These are phyloP conservation scores for Fusarium tanahbumbuense DNA, from an alignment of 2,329 filamentous ascomycete species.

Conservation along the genomic window DNA sequence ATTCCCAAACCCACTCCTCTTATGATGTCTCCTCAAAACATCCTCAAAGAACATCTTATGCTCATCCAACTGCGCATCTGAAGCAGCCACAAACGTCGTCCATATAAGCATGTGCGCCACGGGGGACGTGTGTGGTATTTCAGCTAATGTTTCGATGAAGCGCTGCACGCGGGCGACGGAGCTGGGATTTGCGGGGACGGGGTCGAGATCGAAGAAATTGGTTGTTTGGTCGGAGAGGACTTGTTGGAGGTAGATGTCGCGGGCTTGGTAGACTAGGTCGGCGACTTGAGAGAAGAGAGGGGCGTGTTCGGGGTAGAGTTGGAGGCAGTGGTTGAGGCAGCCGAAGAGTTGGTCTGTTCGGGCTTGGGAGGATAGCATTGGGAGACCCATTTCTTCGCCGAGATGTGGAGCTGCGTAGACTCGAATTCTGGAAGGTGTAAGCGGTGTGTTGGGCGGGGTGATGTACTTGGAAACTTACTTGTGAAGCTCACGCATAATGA, in stretches of 20 bases:
- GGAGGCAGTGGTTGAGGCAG: conserved; percentile 51
- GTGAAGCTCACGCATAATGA: conserved; percentile 43
- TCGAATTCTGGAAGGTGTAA: conserved; percentile 27
- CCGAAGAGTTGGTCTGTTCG: conserved; percentile 39
- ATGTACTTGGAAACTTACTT: conserved; percentile 32
- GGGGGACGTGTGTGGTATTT: conserved; percentile 34
- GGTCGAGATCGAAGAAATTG: conserved; percentile 17
- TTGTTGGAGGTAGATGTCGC: conserved; percentile 86
- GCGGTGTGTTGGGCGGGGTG: rapidly evolving
- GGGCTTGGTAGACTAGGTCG: conserved; percentile 87
- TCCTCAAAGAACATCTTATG: conserved; percentile 44
- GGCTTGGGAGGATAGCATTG: conserved; percentile 41
- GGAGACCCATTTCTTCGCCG: conserved; percentile 38
- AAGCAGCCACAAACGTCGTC: conserved; percentile 46
- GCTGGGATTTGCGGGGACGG: neutral
- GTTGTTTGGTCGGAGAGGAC: conserved; percentile 49
- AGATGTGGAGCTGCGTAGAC: conserved; percentile 44
- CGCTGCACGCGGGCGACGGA: conserved; percentile 41
- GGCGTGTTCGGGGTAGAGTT: conserved; percentile 80
- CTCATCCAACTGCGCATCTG: conserved; percentile 41
- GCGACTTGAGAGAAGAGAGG: conserved; percentile 78
- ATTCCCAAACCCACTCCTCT: conserved; percentile 43
- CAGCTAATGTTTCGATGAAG: conserved; percentile 41
- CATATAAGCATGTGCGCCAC: conserved; percentile 45
- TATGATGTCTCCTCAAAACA: conserved; percentile 29